These are phyloP conservation scores for Ephemerocybe angulata DNA, from an alignment of 768 basidiomycete genomes.

Conservation along the genomic window DNA sequence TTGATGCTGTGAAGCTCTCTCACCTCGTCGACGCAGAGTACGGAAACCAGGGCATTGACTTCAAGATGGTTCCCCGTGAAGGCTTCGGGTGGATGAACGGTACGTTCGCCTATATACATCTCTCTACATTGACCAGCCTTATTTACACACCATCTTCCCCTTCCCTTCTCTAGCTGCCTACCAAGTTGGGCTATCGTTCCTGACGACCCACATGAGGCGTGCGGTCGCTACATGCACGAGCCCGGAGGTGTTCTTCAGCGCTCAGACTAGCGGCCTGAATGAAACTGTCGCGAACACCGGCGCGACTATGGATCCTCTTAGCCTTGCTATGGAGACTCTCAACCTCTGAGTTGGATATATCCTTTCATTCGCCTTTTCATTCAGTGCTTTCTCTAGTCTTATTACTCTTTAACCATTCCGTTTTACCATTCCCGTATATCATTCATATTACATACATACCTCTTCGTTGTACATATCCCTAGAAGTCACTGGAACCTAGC, in stretches of 20 bases:
- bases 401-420: too few species aligned
- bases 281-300: slow-evolving; percentile 34
- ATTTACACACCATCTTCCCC: neutral
- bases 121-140: neutral
- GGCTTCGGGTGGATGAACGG: slow-evolving; percentile 99
- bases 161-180: slow-evolving; percentile 66
- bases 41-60: slow-evolving; percentile 94
- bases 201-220: slow-evolving; percentile 91
- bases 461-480: too few species aligned
- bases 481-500: too few species aligned
- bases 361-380: too few species aligned
- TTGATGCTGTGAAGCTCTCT: slow-evolving; percentile 93
- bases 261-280: slow-evolving; percentile 32
- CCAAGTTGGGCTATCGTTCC: slow-evolving; percentile 93
- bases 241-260: slow-evolving; percentile 84
- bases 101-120: slow-evolving; percentile 34
- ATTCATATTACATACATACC: too few species aligned
- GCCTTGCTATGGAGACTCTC: slow-evolving; percentile 60
- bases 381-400: too few species aligned
- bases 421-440: too few species aligned
- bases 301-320: slow-evolving; percentile 52
- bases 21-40: slow-evolving; percentile 98
- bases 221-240: slow-evolving; percentile 94
- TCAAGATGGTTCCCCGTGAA: slow-evolving; percentile 95
- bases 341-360: too few species aligned